phyloP scores from a whole-genome alignment of 805 yeast genomes.

The Lipomyces mesembrius region DNA sequence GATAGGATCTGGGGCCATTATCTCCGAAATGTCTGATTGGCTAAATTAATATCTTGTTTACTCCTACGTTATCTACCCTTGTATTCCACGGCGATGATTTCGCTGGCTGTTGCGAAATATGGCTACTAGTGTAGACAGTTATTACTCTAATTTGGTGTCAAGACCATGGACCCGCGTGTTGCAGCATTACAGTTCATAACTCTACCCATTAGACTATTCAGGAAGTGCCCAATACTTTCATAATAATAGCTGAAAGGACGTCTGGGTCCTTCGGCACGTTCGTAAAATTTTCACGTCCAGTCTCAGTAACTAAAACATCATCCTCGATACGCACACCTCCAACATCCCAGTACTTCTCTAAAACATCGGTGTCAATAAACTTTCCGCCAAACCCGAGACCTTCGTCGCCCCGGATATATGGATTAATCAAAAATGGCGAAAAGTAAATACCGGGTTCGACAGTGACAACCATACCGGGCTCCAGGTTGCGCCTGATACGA shows the following conservation, averaged over 20 bases:
- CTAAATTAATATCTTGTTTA: not conserved
- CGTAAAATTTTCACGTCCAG: conserved; percentile 82
- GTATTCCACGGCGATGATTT: too few species aligned
- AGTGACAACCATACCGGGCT: conserved; percentile 83
- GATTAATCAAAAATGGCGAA: conserved; percentile 76
- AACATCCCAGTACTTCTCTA: conserved; percentile 78
- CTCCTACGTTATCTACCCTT: not conserved
- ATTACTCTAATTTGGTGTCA: too few species aligned
- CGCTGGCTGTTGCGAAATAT: too few species aligned
- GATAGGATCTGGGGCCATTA: not conserved
- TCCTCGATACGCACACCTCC: conserved; percentile 99
- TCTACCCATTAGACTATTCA: not conserved
- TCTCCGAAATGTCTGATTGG: not conserved
- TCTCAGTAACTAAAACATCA: conserved; percentile 76
- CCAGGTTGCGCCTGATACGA: conserved; percentile 75
- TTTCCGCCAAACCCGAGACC: conserved; percentile 52
- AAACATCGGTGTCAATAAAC: conserved; percentile 65
- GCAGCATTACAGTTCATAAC: too few species aligned
- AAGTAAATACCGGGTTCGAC: conserved; percentile 96
- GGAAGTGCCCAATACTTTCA: conserved; percentile 34
- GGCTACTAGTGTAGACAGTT: too few species aligned
- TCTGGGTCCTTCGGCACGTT: conserved; percentile 82
- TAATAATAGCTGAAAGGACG: conserved; percentile 78
- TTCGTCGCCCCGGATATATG: conserved; percentile 54
- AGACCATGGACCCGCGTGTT: too few species aligned